phyloP scores from a whole-genome alignment of 495 filamentous ascomycete species.

The Talaromyces ruber region DNA sequence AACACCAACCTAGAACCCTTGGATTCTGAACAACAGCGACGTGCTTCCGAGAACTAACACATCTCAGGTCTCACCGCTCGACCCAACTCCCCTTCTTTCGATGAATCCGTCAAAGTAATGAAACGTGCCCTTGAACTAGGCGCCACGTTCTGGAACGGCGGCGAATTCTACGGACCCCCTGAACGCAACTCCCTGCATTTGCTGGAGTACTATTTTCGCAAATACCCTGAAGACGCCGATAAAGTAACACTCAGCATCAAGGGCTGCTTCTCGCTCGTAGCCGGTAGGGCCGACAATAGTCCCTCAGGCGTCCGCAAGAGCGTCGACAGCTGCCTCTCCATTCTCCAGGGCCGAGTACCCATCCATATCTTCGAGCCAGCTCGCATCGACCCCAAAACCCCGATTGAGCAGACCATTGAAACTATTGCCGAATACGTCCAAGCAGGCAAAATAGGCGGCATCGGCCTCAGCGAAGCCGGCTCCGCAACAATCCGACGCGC shows the following conservation, averaged over 20 bases:
- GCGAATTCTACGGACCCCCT: conserved; percentile 58
- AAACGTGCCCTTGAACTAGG: conserved; percentile 47
- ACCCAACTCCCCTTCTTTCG: conserved; percentile 33
- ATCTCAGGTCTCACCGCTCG: conserved; percentile 54
- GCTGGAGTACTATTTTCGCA: conserved; percentile 37
- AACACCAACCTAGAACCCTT: no score
- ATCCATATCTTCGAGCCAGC: conserved; percentile 64
- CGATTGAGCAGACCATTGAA: conserved; percentile 37
- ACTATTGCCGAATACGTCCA: conserved; percentile 27
- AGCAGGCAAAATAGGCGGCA: conserved; percentile 50
- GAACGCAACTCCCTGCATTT: conserved; percentile 45
- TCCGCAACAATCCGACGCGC: conserved; percentile 50
- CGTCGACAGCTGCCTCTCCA: conserved; percentile 42
- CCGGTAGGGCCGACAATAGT: conserved; percentile 37
- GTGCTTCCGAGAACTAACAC: not conserved
- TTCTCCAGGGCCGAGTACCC: conserved; percentile 47
- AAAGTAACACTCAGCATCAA: conserved; percentile 42
- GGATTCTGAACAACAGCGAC: not conserved
- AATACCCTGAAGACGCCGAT: conserved; percentile 39
- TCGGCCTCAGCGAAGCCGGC: conserved; percentile 50
- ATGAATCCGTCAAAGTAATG: conserved; percentile 52
- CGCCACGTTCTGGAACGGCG: conserved; percentile 59
- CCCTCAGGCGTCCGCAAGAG: conserved; percentile 41
- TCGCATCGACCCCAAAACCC: conserved; percentile 50
- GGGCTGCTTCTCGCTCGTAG: conserved; percentile 18